A percentile compares a stretch with the other conserved stretches of the same genome.
phyloP scores from a whole-genome alignment of 208 protist genomes.

The Wallacemonas sp. region DNA sequence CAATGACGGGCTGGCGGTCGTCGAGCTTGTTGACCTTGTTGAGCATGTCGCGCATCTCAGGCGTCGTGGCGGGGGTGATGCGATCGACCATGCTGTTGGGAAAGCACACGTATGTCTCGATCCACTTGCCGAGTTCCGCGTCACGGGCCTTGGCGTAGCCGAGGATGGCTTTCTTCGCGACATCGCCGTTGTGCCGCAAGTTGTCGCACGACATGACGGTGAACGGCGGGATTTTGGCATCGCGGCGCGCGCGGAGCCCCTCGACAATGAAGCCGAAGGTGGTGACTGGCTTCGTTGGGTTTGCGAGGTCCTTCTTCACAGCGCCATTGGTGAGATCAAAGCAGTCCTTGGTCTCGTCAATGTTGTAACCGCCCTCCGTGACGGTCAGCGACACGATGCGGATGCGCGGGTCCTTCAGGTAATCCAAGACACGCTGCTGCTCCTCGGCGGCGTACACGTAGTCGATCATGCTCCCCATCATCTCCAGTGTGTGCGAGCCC shows the following conservation, averaged over 20 bases:
- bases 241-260: constrained; percentile 31
- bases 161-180: constrained; percentile 36
- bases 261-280: constrained; percentile 48
- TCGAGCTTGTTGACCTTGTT: constrained; percentile 21
- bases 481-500: constrained; percentile 20
- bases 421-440: constrained; percentile 26
- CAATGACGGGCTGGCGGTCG: constrained; percentile 36
- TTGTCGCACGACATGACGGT: constrained; percentile 55
- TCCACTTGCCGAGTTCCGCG: constrained; percentile 21
- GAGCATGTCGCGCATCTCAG: constrained; percentile 23
- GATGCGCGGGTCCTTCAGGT: constrained; percentile 32
- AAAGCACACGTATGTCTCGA: constrained; percentile 32
- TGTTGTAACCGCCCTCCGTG: constrained; percentile 56
- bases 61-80: constrained; percentile 38
- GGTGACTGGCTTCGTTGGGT: constrained; percentile 28
- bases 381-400: constrained; percentile 44
- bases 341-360: constrained; percentile 33
- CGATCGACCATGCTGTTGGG: constrained; percentile 47
- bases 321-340: constrained; percentile 32
- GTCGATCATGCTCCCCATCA: constrained; percentile 35
- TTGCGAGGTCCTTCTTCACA: constrained; percentile 26
- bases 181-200: constrained; percentile 45
- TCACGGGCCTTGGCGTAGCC: constrained; percentile 28
- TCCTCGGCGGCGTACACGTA: constrained; percentile 39
- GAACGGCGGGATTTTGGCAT: constrained; percentile 25